Evolutionary conservation across 2,329 filamentous ascomycete species (phyloP).

Genomic region (Laburnicola sp.): DNA sequence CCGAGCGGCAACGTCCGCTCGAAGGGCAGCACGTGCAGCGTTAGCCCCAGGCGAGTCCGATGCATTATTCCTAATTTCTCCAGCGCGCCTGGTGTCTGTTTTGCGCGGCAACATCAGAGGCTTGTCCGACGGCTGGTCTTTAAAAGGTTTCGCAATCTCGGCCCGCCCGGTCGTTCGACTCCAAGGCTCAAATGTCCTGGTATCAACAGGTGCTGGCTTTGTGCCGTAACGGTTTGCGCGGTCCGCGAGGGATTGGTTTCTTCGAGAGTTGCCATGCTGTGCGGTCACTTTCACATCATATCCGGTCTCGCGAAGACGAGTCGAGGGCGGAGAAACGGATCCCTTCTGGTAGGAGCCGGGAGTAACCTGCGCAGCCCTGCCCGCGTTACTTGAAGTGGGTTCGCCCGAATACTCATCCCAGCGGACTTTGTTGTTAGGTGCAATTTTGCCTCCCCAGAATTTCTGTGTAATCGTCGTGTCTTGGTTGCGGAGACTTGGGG

Average conservation of each 20-base stretch:
- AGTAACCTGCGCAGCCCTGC: slow-evolving; percentile 60
- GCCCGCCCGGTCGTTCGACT: slow-evolving; percentile 72
- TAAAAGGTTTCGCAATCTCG: slow-evolving; percentile 65
- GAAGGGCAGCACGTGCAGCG: slow-evolving; percentile 23
- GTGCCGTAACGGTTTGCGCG: slow-evolving; percentile 32
- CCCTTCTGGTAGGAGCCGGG: slow-evolving; percentile 49
- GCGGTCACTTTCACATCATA: slow-evolving; percentile 41
- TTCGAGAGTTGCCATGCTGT: slow-evolving; percentile 24
- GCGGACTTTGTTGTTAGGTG: slow-evolving; percentile 43
- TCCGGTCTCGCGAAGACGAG: slow-evolving; percentile 27
- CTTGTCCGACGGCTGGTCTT: slow-evolving; percentile 60
- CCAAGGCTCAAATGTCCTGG: slow-evolving; percentile 60
- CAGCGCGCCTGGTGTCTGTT: slow-evolving; percentile 24
- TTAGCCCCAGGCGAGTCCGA: slow-evolving; percentile 33
- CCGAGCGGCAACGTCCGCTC: slow-evolving; percentile 22
- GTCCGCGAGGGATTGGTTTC: slow-evolving; percentile 36
- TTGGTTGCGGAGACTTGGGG: slow-evolving; percentile 23
- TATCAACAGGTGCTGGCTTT: slow-evolving; percentile 44
- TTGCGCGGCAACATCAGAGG: slow-evolving; percentile 59
- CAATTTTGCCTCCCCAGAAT: slow-evolving; percentile 43
- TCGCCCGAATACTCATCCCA: slow-evolving; percentile 72
- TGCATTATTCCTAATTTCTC: slow-evolving; percentile 19
- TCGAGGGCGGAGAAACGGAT: slow-evolving; percentile 15
- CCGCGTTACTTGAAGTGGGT: slow-evolving; percentile 58
- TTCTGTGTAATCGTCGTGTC: slow-evolving; percentile 31